A percentile compares a stretch with the other conserved stretches of the same genome.
Evolutionary conservation across 225 moss, liverwort and hornwort species (phyloP).

Genomic region (Antitrichia curtipendula): DNA sequence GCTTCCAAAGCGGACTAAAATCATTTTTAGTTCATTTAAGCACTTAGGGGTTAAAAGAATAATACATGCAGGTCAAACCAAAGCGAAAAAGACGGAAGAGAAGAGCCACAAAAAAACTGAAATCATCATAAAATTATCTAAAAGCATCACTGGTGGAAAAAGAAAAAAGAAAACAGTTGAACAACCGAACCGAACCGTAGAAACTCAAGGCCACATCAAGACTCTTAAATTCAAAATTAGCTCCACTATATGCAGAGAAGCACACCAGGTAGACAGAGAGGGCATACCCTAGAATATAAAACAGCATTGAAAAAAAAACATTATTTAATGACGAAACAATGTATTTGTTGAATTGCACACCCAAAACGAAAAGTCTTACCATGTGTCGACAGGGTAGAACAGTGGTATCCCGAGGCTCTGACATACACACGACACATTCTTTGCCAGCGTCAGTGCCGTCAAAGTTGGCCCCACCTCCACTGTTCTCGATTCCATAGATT

Average conservation of each 20-base stretch:
- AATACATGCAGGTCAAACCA: background rate
- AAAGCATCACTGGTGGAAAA: background rate
- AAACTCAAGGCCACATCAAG: background rate
- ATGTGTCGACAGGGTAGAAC: slow-evolving; percentile 96
- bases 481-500: slow-evolving; percentile 87
- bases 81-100: background rate
- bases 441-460: slow-evolving; percentile 75
- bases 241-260: background rate
- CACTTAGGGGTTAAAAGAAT: background rate
- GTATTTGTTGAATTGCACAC: background rate
- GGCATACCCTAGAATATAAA: background rate
- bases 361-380: slow-evolving; percentile 25
- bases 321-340: background rate
- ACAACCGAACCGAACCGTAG: background rate
- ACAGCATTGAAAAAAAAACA: background rate
- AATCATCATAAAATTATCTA: background rate
- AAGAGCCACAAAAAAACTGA: background rate
- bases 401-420: slow-evolving; percentile 91
- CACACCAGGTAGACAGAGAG: background rate
- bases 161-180: background rate
- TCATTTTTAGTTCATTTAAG: no score
- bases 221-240: no score
- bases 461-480: slow-evolving; percentile 45
- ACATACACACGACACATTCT: slow-evolving; percentile 98
- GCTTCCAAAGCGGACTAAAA: background rate